Percentiles rank a stretch among this genome's conserved stretches.
These are phyloP conservation scores for Populus pruinosa DNA, from an alignment of 345 rosid genomes.

Conservation along the genomic window DNA sequence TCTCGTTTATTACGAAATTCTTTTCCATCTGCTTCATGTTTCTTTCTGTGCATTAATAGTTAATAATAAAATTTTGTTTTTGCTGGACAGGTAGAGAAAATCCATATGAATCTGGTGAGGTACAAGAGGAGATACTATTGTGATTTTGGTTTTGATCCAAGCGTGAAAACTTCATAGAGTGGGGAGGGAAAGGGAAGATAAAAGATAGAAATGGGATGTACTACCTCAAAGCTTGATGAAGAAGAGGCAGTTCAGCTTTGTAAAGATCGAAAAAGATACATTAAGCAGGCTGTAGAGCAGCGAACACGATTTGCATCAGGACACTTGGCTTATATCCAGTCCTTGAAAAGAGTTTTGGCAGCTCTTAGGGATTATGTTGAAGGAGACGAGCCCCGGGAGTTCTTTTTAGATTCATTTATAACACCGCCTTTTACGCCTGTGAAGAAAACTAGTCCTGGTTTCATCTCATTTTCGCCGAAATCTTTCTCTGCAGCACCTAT, in stretches of 20 bases:
- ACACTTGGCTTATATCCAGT: slow-evolving; percentile 76
- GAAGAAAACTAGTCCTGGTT: slow-evolving; percentile 59
- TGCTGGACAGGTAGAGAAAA: slow-evolving; percentile 26
- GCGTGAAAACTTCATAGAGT: slow-evolving; percentile 23
- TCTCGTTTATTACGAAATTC: background rate
- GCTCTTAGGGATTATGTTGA: slow-evolving; percentile 74
- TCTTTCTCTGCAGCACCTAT: slow-evolving; percentile 45
- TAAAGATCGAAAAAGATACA: slow-evolving; percentile 79
- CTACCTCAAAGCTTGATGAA: slow-evolving; percentile 76
- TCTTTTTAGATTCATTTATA: slow-evolving; percentile 57
- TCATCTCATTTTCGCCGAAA: slow-evolving; percentile 63
- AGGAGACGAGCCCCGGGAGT: slow-evolving; percentile 69
- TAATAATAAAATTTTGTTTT: slow-evolving; percentile 6
- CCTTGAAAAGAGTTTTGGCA: slow-evolving; percentile 75
- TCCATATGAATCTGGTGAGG: slow-evolving; percentile 40
- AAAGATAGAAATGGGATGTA: slow-evolving; percentile 77
- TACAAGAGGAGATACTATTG: slow-evolving; percentile 8
- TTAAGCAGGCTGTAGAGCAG: slow-evolving; percentile 85
- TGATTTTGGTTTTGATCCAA: slow-evolving; percentile 27
- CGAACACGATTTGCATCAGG: slow-evolving; percentile 75
- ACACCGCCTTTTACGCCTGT: slow-evolving; percentile 53
- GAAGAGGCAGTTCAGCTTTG: slow-evolving; percentile 96
- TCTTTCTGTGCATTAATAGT: slow-evolving; percentile 11
- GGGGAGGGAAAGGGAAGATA: slow-evolving; percentile 8
- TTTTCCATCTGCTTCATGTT: slow-evolving; percentile 7